Conservation (phyloP, 2,329 filamentous ascomycete species). For the Neofusicoccum parvum region DNA sequence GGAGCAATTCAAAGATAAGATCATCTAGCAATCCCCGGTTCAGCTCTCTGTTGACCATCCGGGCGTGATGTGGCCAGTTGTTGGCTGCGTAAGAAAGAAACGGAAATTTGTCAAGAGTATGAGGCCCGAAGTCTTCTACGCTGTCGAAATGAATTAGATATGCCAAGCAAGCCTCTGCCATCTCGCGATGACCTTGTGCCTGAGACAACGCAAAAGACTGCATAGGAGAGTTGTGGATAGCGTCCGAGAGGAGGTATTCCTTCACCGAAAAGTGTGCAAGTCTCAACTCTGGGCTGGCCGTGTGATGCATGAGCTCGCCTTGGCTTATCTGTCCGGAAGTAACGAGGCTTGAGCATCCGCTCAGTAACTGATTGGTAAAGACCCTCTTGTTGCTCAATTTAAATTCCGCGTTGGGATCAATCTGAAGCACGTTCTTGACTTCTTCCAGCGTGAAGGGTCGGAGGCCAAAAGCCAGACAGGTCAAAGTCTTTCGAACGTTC, state of each 20-base stretch:
- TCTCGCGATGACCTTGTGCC: background rate
- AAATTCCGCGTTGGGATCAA: background rate
- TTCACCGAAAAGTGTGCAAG: constrained; percentile 2
- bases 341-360: background rate
- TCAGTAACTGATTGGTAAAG: background rate
- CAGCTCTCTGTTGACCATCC: background rate
- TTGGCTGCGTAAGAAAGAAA: background rate
- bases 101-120: background rate
- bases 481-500: background rate
- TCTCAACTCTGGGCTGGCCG: background rate
- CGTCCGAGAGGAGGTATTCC: background rate
- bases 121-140: background rate
- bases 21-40: background rate
- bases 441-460: background rate
- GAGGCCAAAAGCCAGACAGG: background rate
- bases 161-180: background rate
- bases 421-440: background rate
- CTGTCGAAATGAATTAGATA: background rate
- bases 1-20: background rate
- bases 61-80: background rate
- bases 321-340: background rate
- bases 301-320: background rate
- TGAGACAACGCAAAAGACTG: background rate
- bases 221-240: background rate
- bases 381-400: background rate